A percentile compares a stretch with the other conserved stretches of the same genome.
Conservation (phyloP, 2,329 filamentous ascomycete genomes). For the Penicillium sp. region DNA sequence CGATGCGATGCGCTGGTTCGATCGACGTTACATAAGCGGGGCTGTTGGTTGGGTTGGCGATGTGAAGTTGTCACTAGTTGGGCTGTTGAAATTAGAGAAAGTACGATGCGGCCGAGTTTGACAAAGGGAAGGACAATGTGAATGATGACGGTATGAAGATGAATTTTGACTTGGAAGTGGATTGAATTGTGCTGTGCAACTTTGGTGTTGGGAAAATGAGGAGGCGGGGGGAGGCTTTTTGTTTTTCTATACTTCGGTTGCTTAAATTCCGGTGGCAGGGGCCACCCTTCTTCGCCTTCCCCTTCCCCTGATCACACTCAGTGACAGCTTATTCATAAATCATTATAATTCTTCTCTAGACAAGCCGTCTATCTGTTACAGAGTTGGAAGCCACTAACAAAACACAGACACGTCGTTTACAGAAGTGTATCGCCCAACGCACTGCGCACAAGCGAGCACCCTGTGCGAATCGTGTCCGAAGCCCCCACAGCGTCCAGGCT, state of each 20-base stretch:
- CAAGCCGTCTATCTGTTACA: constrained; percentile 1
- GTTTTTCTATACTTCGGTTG: constrained; percentile 7
- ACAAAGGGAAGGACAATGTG: background rate
- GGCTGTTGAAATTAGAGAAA: background rate
- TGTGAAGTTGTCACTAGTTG: background rate
- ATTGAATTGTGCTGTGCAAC: background rate
- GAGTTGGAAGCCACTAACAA: background rate
- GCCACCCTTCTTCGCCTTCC: background rate
- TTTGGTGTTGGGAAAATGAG: constrained; percentile 3
- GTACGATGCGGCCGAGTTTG: background rate
- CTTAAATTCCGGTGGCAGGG: constrained; percentile 16
- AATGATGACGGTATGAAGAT: background rate
- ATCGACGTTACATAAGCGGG: constrained; percentile 17
- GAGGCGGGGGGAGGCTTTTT: constrained; percentile 12
- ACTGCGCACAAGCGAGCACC: constrained; percentile 88
- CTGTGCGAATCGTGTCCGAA: constrained; percentile 84
- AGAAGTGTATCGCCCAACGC: constrained; percentile 90
- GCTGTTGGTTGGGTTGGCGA: background rate
- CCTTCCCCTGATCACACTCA: background rate
- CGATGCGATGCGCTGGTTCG: constrained; percentile 8
- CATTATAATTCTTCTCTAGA: constrained; percentile 14
- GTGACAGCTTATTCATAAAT: constrained; percentile 6
- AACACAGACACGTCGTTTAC: constrained; percentile 43
- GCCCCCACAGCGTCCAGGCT: constrained; percentile 72
- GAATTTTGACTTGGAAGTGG: background rate